Evolutionary conservation across 345 rosid species (phyloP), one percentile per base, ranked within the genome.

Genomic region (Theobroma cacao): DNA sequence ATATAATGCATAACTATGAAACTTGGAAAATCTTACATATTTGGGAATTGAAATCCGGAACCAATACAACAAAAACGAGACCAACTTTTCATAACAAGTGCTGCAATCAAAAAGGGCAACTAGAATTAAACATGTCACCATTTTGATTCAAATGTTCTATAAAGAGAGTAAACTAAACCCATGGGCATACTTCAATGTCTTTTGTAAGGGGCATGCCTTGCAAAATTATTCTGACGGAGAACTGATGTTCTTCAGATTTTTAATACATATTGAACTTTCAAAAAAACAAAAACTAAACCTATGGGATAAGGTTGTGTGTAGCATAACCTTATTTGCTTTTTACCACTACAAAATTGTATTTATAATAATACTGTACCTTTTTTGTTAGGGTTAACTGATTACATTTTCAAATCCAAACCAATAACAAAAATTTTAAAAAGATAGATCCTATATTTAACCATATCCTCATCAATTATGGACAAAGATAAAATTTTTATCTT

Each of bases 51-150:
- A 59, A 82, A 93, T 64, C 38, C 99, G 92, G 80, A 87, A 89
- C 98, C 98, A 95, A 86, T 92, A 95, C 69, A 95, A 53, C 43
- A 95, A 90, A 78, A 92, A 95, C 0, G 98, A 90, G 53, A 95
- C 90, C 80, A 95, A 76, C 78, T 90, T 92, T 72, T 91, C 92
- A 48, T 88, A 88, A 82, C 98, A 95, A 9, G 83, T 90, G 18
- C 98, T 92, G 89, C 92, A 82, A 81, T 48, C 30, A 64, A 59
- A 66, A 72, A 22, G 78, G 5, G 74, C 50, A 72, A 56, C 12
- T 26, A 22, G 34, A 61, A 58, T 18, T 13, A 74, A 33, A 66
- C 15, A 31, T 20, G 48, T 2, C 20, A 31, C 36, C 48, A 75
- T 28, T 62, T 24, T n/a, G n/a, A n/a, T n/a, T n/a, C n/a, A n/a